Evolutionary conservation across 148 eudicot genomes (phyloP), one percentile per base, ranked within the genome.

Genomic region (Salicornia ramosissima): DNA sequence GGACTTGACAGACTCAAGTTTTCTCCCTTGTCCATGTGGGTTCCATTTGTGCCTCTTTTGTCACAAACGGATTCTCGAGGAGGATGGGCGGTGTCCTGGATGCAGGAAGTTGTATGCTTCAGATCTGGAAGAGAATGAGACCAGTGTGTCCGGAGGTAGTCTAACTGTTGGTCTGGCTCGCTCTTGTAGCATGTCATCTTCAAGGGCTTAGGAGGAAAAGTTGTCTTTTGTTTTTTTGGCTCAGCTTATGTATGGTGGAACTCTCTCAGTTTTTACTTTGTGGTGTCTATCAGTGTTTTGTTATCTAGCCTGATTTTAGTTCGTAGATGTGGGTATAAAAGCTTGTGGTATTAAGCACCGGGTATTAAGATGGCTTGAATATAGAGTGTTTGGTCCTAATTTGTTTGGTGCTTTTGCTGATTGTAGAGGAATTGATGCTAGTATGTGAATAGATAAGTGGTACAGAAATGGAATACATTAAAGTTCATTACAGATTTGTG

Each of bases 21-120:
- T 94, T 83, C 85, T 83, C 34, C 97, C 98, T 4, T 94, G 98
- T 68, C 75, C 79, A 2, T 94, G 97, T 64, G 98, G 97, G 25
- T 94, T 90, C 67, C 84, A 81, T 83, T 88, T 94, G 52, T 94
- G 98, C 74, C 96, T 94, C 55, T 94, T 94, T 80, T 94, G 98
- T 77, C 96, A 94, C 86, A 88, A 94, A 80, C 78, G 88, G 73
- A 94, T 94, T 81, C 81, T 85, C 61, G 98, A 94, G 76, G 92
- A 83, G 69, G 89, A 88, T 81, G 88, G 84, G 2, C 96, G 97
- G 24, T 94, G 98, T 80, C 98, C 98, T 10, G 97, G 92, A 25
- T 94, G 98, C 84, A 85, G 98, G 89, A 87, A 94, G 89, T 83
- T 82, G 24, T 94, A 94, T 81, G 79, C 82, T 50, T 51, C 64